Conservation (phyloP, 2,329 filamentous ascomycete species). For the Pestalotiopsis sp. region DNA sequence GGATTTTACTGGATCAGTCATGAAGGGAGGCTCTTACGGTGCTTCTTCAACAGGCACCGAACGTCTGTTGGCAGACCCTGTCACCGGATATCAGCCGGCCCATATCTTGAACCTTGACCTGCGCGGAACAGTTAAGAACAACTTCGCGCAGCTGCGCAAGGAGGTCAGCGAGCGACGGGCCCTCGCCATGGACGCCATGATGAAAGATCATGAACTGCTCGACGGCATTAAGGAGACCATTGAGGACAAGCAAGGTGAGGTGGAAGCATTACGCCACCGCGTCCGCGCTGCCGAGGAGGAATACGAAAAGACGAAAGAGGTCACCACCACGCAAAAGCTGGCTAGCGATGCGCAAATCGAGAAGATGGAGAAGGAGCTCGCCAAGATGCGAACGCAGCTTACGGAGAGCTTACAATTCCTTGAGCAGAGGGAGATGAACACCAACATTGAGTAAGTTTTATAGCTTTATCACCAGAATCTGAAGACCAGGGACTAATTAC, state of each 20-base stretch:
- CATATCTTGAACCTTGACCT: conserved; percentile 90
- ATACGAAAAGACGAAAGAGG: conserved; percentile 90
- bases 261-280: conserved; percentile 87
- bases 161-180: conserved; percentile 90
- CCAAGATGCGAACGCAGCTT: conserved; percentile 83
- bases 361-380: conserved; percentile 98
- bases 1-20: conserved; percentile 71
- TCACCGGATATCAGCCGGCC: conserved; percentile 85
- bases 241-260: conserved; percentile 90
- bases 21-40: conserved; percentile 44
- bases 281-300: conserved; percentile 89
- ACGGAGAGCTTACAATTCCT: conserved; percentile 87
- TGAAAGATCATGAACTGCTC: conserved; percentile 91
- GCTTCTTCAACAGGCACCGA: conserved; percentile 58
- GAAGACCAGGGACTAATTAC: conserved; percentile 9
- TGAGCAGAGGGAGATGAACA: conserved; percentile 95
- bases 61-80: conserved; percentile 78
- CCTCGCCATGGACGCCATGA: conserved; percentile 81
- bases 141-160: conserved; percentile 77
- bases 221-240: conserved; percentile 96
- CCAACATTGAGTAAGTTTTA: conserved; percentile 81
- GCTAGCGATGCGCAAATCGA: conserved; percentile 93
- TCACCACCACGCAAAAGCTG: conserved; percentile 83
- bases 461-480: neutral
- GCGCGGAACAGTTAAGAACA: conserved; percentile 77